Evolutionary conservation across 1,139 yeast species (phyloP).

Genomic region (Pichia sp.): DNA sequence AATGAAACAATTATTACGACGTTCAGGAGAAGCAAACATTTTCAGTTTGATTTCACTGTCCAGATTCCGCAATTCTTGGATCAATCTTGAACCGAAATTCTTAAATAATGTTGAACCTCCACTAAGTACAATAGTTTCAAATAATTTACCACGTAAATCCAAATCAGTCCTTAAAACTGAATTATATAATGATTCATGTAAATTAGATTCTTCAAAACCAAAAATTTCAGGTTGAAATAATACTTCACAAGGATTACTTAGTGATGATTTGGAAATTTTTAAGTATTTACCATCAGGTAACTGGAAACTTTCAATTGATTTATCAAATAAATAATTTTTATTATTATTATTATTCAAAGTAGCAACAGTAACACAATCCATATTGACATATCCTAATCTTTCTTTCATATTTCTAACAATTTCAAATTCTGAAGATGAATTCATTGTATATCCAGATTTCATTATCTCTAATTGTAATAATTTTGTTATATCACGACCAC

Average conservation of each 20-base stretch:
- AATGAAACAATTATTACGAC: constrained; percentile 82
- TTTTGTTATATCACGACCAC: constrained; percentile 83
- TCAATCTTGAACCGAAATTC: constrained; percentile 77
- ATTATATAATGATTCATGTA: constrained; percentile 60
- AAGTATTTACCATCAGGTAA: constrained; percentile 80
- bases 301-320: constrained; percentile 35
- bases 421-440: constrained; percentile 74
- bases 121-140: constrained; percentile 66
- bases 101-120: constrained; percentile 78
- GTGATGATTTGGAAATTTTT: constrained; percentile 29
- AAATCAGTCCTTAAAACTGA: constrained; percentile 69
- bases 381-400: constrained; percentile 50
- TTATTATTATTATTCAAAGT: constrained; percentile 58
- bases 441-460: constrained; percentile 51
- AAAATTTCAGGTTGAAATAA: constrained; percentile 72
- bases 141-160: constrained; percentile 65
- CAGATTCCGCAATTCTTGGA: constrained; percentile 57
- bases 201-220: constrained; percentile 69
- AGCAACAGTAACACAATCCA: constrained; percentile 51
- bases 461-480: constrained; percentile 63
- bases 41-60: constrained; percentile 57
- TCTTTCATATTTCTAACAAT: constrained; percentile 77
- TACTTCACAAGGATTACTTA: constrained; percentile 62
- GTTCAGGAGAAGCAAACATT: constrained; percentile 85
- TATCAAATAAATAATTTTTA: background rate